Conservation (phyloP, 2,329 filamentous ascomycete species). For the Botrytis pseudocinerea region DNA sequence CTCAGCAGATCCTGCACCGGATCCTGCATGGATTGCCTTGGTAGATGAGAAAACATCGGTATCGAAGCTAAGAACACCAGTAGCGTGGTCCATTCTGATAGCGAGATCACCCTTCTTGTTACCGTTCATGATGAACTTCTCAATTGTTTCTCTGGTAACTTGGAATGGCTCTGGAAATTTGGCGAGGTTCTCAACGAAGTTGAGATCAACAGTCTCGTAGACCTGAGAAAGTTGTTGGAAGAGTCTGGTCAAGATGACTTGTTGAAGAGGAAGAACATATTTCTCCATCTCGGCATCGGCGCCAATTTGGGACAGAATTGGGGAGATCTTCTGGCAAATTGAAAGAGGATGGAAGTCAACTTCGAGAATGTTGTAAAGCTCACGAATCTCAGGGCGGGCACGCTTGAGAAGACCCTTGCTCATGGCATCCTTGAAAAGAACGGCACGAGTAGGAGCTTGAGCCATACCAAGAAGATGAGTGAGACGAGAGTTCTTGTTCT, state of each 20-base stretch:
- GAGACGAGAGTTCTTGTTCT: constrained; percentile 97
- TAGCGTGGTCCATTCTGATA: constrained; percentile 93
- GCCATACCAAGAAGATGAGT: constrained; percentile 95
- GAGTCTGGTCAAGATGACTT: constrained; percentile 95
- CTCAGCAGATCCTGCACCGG: constrained; percentile 83
- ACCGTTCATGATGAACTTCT: constrained; percentile 99
- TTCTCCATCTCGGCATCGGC: constrained; percentile 94
- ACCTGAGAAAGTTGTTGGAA: constrained; percentile 99
- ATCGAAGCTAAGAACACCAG: constrained; percentile 93
- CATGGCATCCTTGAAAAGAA: constrained; percentile 92
- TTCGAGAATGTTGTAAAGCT: constrained; percentile 97
- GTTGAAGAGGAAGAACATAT: constrained; percentile 92
- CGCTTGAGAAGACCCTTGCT: constrained; percentile 94
- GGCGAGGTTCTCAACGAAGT: constrained; percentile 89
- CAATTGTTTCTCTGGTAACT: constrained; percentile 84
- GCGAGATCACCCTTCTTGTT: constrained; percentile 99
- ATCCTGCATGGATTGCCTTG: constrained; percentile 85
- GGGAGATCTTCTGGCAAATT: constrained; percentile 98
- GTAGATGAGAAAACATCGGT: constrained; percentile 97
- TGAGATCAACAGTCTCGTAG: constrained; percentile 94
- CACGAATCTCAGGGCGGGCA: constrained; percentile 89
- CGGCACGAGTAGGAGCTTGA: constrained; percentile 81
- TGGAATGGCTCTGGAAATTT: constrained; percentile 97
- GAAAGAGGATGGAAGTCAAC: constrained; percentile 98
- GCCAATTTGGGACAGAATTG: constrained; percentile 90